These are phyloP conservation scores for Pseudocohnilembus persalinus DNA, from an alignment of 169 alveolate genomes.

Conservation along the genomic window DNA sequence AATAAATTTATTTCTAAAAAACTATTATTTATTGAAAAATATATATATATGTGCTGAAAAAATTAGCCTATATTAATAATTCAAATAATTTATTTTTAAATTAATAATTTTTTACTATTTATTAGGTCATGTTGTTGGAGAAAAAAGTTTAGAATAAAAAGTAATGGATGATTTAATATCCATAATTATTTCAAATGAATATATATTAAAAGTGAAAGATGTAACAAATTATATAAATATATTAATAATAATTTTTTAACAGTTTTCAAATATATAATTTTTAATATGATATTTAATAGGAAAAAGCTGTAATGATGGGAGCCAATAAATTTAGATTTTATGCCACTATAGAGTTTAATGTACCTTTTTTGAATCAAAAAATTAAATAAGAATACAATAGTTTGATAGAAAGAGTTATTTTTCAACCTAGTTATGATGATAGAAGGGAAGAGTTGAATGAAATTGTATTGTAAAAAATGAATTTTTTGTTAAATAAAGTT, in stretches of 20 bases:
- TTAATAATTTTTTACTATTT: too few relatives aligned
- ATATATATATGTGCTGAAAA: too few relatives aligned
- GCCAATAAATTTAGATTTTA: neutral
- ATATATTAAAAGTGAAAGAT: neutral
- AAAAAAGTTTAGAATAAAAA: neutral
- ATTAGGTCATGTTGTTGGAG: neutral
- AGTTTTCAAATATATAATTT: neutral
- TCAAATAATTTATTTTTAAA: too few relatives aligned
- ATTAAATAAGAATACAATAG: neutral
- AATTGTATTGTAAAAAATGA: neutral
- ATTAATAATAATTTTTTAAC: too few relatives aligned
- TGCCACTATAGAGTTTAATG: neutral
- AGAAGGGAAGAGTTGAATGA: neutral
- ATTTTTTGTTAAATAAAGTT: too few relatives aligned
- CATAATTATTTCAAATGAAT: neutral
- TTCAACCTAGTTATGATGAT: neutral
- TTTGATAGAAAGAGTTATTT: neutral
- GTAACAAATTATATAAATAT: neutral
- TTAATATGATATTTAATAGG: neutral
- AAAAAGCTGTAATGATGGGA: neutral
- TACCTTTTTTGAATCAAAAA: neutral
- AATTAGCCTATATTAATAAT: too few relatives aligned
- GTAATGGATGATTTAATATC: neutral
- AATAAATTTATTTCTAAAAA: too few relatives aligned
- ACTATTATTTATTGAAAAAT: too few relatives aligned